Percentiles rank a stretch among this genome's conserved stretches.
phyloP scores from a whole-genome alignment of 2,329 filamentous ascomycete genomes.

The Simplicillium aogashimaense region DNA sequence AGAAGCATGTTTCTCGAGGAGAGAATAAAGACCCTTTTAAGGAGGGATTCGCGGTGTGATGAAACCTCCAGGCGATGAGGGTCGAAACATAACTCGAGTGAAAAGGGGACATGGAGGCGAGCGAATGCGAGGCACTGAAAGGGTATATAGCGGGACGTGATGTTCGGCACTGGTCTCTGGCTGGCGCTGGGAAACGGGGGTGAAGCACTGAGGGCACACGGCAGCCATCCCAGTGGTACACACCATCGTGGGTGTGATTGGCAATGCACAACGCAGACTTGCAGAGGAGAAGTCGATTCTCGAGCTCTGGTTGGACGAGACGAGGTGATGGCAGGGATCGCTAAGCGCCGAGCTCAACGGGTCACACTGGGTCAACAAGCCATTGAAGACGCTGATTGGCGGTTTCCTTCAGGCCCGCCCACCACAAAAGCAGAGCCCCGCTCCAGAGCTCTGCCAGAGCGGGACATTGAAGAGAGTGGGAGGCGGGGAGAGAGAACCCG shows the following conservation, averaged over 20 bases:
- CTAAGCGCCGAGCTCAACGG: constrained; percentile 26
- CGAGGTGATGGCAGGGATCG: constrained; percentile 18
- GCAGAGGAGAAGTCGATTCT: constrained; percentile 4
- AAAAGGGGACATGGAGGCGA: constrained; percentile 33
- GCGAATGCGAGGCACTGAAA: constrained; percentile 31
- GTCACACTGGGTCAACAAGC: neutral
- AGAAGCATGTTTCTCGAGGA: constrained; percentile 10
- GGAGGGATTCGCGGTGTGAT: constrained; percentile 21
- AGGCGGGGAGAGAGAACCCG: too few species aligned
- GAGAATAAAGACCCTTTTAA: constrained; percentile 15
- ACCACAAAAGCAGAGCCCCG: neutral
- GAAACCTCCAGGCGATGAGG: constrained; percentile 31
- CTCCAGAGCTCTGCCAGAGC: neutral
- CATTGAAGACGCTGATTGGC: constrained; percentile 14
- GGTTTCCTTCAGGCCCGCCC: neutral
- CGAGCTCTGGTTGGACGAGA: constrained; percentile 29
- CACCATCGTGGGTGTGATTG: constrained; percentile 6
- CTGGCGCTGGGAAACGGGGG: constrained; percentile 27
- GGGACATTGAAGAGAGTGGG: too few species aligned
- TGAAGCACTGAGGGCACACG: constrained; percentile 20
- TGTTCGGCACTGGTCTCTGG: constrained; percentile 31
- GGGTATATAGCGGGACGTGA: constrained; percentile 51
- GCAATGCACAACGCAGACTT: constrained; percentile 1
- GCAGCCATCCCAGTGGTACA: constrained; percentile 8
- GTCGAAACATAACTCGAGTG: constrained; percentile 42